Base-by-base conservation (phyloP, 805 yeast genomes). In the Allodekkera sacchari region DNA sequence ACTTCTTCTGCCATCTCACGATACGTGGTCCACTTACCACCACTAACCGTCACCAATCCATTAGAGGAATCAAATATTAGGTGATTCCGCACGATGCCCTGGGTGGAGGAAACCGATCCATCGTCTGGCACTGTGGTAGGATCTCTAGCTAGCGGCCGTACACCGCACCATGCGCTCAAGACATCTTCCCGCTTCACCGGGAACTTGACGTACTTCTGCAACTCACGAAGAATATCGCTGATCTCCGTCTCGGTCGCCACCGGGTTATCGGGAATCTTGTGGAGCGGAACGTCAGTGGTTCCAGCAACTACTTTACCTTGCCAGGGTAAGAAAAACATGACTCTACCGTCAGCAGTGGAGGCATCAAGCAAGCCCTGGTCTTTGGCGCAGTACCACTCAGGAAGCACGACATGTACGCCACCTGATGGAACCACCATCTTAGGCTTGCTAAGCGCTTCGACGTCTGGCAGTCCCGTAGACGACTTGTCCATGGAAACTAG, bases 11-110 rank as follows among this genome's bases (percentile, higher is more conserved):
- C 95, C 96, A 88, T 88, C 64, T 85, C 94, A 64, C 96, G 74
- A 66, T 88, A 89, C 22, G 97, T 88, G 33, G 97, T 88, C 97
- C 97, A 88, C 64, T 88, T 88, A 57, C 97, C 97, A 50, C 96
- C 97, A 13, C 94, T 79, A 44, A 88, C 82, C 24, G 97, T 88
- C 24, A 88, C 67, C 45, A 88, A 70, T 17, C 89, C 92, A 34
- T 81, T 68, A 10, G 52, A 43, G 21, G 94, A 72, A 19, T 74
- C 67, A 48, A 80, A 71, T 33, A 88, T 69, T 47, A 88, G 66
- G 59, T 88, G 97, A 44, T 83, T 81, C 64, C 97, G 79, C 27
- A 88, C 97, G 43, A 88, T 67, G 32, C 87, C 88, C 63, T 87
- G 92, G 36, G 96, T 88, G 28, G 77, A 65, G 19, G 59, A 57